Evolutionary conservation across 768 basidiomycete species (phyloP), one percentile per base, ranked within the genome.

Genomic region (Tephrocybe sp.): DNA sequence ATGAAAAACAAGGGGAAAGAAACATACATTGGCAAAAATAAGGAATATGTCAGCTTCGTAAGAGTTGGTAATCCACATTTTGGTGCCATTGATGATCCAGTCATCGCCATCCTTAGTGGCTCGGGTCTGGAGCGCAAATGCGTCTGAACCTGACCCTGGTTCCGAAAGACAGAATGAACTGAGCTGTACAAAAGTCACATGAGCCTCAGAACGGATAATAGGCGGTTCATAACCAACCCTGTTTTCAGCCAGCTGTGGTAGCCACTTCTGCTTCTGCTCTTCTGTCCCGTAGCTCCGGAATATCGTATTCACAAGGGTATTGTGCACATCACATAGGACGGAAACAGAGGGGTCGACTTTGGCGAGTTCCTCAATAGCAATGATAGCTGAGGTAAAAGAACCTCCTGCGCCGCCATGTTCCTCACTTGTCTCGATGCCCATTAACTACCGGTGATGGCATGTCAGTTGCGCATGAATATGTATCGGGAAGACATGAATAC

Each of bases 51-150:
- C 90, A 1, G 92, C 93, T 68, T 94, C 92, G 50, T 83, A 79
- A 0, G 93, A 94, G 69, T 97, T 97, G 21, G 94, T 95, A 52
- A 97, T 97, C 94, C 94, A 97, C 94, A 95, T 94, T 75, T 99
- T 99, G 48, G 91, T 91, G n/a, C 97, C 97, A 58, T 93, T 94
- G 45, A 99, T 65, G 24, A 93, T 72, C 80, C 87, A 98, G 65
- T 86, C 66, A 58, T 88, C 82, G 15, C 91, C 93, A 39, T 91
- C 86, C 66, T 88, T 90, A 64, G 77, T 86, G 13, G 97, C 95
- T 10, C 89, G 88, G 1, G 97, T 94, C 65, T 95, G 91, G 27
- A 99, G 74, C 0, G 95, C 94, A 64, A 99, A 99, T 0, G 97
- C 97, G 62, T 99, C 97, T 4, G 94, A 97, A 2, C 97, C 97